Evolutionary conservation across 768 basidiomycete species (phyloP).

Genomic region (Coprinopsis marcescibilis): DNA sequence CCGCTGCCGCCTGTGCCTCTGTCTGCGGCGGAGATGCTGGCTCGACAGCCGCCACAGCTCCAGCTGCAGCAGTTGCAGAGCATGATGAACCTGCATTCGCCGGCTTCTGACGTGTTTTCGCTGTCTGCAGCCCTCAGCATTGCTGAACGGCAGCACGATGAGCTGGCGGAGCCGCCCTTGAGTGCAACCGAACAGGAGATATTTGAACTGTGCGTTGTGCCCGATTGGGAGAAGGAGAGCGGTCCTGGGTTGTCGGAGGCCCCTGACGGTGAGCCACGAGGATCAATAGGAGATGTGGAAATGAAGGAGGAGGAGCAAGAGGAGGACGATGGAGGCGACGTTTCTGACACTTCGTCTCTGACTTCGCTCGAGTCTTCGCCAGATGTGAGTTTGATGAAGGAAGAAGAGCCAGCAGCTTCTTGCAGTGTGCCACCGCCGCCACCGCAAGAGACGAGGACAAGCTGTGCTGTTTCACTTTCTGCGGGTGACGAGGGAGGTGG

Average conservation of each 20-base stretch:
- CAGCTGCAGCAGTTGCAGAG: not conserved
- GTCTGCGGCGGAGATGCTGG: constrained; percentile 8
- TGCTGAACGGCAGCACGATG: constrained; percentile 15
- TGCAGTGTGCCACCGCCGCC: constrained; percentile 1
- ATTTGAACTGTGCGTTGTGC: constrained; percentile 58
- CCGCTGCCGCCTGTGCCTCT: constrained; percentile 1
- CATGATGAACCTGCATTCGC: not conserved
- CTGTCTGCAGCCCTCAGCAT: constrained; percentile 1
- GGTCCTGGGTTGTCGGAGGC: not conserved
- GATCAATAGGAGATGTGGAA: constrained; percentile 1
- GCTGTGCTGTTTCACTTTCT: not conserved
- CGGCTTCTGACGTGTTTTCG: constrained; percentile 7
- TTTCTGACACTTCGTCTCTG: constrained; percentile 9
- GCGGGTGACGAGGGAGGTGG: not conserved
- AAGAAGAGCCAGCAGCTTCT: not conserved
- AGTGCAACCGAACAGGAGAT: constrained; percentile 69
- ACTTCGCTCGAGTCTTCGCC: constrained; percentile 10
- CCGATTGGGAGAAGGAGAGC: constrained; percentile 44
- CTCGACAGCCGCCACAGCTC: constrained; percentile 1
- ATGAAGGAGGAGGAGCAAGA: constrained; percentile 10
- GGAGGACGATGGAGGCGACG: constrained; percentile 6
- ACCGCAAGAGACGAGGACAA: constrained; percentile 2
- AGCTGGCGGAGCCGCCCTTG: constrained; percentile 44
- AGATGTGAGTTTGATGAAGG: not conserved
- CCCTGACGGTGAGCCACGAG: constrained; percentile 1